These are phyloP conservation scores for Neurospora sp. DNA, from an alignment of 495 filamentous ascomycete species.

Conservation along the genomic window DNA sequence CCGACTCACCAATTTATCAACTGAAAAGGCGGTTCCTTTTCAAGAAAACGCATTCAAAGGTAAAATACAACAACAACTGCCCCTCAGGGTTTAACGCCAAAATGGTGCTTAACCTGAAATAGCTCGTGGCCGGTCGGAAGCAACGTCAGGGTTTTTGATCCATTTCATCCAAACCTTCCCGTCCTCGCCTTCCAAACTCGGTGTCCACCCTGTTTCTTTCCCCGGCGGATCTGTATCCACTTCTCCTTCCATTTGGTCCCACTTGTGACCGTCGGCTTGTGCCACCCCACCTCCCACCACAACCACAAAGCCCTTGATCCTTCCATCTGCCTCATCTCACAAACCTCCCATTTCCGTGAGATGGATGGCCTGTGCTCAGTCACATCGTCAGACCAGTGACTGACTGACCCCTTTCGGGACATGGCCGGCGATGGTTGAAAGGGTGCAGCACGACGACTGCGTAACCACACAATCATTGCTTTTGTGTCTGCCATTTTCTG, in stretches of 20 bases:
- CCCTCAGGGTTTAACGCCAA: neutral
- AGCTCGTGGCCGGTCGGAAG: neutral
- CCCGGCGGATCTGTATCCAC: neutral
- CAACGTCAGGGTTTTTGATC: neutral
- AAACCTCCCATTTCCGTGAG: neutral
- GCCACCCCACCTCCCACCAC: neutral
- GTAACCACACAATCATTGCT: neutral
- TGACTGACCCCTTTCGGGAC: neutral
- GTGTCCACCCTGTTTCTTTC: neutral
- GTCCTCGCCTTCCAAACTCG: neutral
- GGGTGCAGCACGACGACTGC: neutral
- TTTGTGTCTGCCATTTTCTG: neutral
- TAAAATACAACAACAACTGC: neutral
- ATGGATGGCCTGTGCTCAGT: neutral
- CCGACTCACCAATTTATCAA: neutral
- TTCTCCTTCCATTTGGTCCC: neutral
- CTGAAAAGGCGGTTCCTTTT: neutral
- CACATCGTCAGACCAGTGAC: neutral
- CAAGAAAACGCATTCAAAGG: neutral
- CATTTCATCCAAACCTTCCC: neutral
- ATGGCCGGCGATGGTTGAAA: neutral
- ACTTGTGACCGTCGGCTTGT: neutral
- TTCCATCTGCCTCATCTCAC: neutral
- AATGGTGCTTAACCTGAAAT: neutral
- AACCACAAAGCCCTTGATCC: neutral